Percentiles rank a stretch among this genome's conserved stretches.
Conservation (phyloP, 2,329 filamentous ascomycete genomes). For the Immersiporthe knoxdaviesiana region DNA sequence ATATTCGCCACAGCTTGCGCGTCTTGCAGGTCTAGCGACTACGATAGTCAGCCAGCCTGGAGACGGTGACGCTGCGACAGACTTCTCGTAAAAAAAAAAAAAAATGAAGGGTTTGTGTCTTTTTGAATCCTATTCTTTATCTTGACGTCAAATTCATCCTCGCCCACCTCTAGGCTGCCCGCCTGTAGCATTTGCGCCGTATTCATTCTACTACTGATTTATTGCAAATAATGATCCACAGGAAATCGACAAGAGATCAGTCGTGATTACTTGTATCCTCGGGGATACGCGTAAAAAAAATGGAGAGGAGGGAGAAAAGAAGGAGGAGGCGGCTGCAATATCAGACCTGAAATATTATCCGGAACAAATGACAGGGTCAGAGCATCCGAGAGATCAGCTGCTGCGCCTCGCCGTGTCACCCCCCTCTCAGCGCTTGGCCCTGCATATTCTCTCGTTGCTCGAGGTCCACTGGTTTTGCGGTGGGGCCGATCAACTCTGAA, state of each 20-base stretch:
- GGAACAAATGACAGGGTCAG: conserved; percentile 1
- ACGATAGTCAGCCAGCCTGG: not conserved
- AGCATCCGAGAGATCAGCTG: not conserved
- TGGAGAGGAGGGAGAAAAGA: not conserved
- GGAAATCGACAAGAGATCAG: not conserved
- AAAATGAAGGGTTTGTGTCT: not conserved
- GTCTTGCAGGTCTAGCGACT: not conserved
- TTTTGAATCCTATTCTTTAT: not conserved
- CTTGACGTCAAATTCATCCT: conserved; percentile 1
- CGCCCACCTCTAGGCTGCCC: not conserved
- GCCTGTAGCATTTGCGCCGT: no score
- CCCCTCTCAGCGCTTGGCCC: conserved; percentile 6
- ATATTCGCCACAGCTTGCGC: not conserved
- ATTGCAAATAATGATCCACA: not conserved
- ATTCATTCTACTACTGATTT: not conserved
- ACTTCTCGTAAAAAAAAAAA: not conserved
- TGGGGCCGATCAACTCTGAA: conserved; percentile 14
- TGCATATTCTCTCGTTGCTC: conserved; percentile 9
- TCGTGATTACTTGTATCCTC: not conserved
- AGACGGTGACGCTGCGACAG: not conserved
- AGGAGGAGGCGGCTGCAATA: not conserved
- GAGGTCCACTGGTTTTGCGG: conserved; percentile 5
- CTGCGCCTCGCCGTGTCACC: conserved; percentile 8
- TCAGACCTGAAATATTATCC: not conserved
- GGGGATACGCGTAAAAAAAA: not conserved